Evolutionary conservation across 768 basidiomycete species (phyloP), one percentile per base, ranked within the genome.

Genomic region (Podaxis sp.): DNA sequence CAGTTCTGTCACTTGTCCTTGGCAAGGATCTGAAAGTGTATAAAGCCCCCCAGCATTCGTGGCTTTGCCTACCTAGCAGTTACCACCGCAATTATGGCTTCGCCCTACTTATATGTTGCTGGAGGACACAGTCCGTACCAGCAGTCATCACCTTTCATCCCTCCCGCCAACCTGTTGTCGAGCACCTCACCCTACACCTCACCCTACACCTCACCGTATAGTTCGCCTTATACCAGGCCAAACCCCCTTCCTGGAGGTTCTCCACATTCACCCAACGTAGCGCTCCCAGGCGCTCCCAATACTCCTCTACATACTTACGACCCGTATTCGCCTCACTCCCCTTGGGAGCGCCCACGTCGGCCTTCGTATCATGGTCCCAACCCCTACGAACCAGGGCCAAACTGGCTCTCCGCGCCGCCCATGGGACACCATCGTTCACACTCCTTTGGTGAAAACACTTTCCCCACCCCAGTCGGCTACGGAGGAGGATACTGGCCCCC

Each of bases 121-220:
- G 47, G 47, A 13, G 21, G 28, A 21, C 14, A 21, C 6, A 38
- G 36, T 21, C 57, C 57, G 13, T 58, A 58, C 23, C 57, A 50
- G 11, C 46, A 21, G 37, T 7, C 16, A 27, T 59, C 57, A 16
- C 57, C 57, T 1, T 59, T 59, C 50, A 59, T 59, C 11, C 57
- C 57, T 28, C 57, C 57, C 1, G 36, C 57, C 5, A 51, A 38
- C 40, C 11, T 52, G 25, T n/a, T 50, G 9, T 27, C 57, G 25
- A 54, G 21, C 16, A 27, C 7, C 11, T 55, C 54, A 3, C 54
- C 54, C 3, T 46, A 56, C 16, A 23, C n/a, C 2, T 59, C 50
- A 28, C 48, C 57, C 3, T 46, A 56, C 16, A 23, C n/a, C 2
- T 59, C 50, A 28, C 48, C 57, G 2, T 59, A 51, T 32, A 36